Conservation (phyloP, 1,284 basidiomycete genomes). For the Meira miltonrushii region DNA sequence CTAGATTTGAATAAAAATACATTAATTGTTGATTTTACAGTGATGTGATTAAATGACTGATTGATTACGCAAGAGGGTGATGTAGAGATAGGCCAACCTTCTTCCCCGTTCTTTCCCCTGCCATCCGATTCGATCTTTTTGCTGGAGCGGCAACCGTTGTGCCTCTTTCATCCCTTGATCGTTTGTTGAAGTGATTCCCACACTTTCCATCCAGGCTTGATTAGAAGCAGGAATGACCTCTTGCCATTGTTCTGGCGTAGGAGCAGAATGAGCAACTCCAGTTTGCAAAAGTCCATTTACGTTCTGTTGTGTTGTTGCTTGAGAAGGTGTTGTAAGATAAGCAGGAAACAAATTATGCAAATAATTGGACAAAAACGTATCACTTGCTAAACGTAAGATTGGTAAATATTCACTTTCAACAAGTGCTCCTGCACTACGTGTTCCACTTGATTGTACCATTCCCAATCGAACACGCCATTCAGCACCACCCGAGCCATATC, state of each 20-base stretch:
- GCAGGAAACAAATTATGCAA: not conserved
- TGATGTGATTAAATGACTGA: not conserved
- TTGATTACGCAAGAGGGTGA: conserved; percentile 3
- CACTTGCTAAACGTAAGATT: not conserved
- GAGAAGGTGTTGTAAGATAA: not conserved
- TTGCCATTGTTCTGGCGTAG: not conserved
- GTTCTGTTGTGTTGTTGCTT: not conserved
- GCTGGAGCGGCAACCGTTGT: not conserved
- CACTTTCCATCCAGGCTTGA: not conserved
- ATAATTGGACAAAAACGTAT: not conserved
- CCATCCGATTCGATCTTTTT: not conserved
- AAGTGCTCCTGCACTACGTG: conserved; percentile 4
- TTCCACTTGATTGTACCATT: conserved; percentile 2
- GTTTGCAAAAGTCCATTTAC: not conserved
- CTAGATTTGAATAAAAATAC: not conserved
- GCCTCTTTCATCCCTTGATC: not conserved
- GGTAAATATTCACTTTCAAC: conserved; percentile 4
- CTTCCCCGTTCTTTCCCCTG: conserved; percentile 7
- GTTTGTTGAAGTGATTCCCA: not conserved
- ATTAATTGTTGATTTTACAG: not conserved
- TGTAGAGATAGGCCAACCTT: conserved; percentile 4
- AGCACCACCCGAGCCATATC: not conserved
- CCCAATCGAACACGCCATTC: conserved; percentile 8
- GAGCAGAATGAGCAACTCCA: not conserved
- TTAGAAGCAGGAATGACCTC: conserved; percentile 4